Evolutionary conservation across 2,329 filamentous ascomycete species (phyloP).

Genomic region (Fusarium sp.): DNA sequence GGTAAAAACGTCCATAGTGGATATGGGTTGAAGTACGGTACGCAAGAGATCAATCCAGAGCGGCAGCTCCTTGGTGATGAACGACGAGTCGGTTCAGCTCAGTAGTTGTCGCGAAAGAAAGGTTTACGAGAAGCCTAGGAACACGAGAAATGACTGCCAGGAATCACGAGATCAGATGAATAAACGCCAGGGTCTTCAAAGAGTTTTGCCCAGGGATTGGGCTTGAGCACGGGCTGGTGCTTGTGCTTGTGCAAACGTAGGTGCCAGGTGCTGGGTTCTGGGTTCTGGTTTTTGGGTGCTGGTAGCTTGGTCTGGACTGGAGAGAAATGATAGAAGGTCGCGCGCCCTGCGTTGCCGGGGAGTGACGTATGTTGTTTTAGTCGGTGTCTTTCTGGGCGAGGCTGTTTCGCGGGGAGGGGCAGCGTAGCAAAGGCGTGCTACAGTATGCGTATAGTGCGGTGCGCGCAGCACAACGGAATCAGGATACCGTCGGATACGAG

Average conservation of each 20-base stretch:
- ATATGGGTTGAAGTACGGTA: conserved; percentile 7
- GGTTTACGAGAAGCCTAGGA: conserved; percentile 10
- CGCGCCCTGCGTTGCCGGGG: conserved; percentile 35
- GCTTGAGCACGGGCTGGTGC: conserved; percentile 25
- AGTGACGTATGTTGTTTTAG: conserved; percentile 46
- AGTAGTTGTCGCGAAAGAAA: conserved; percentile 7
- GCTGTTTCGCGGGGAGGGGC: conserved; percentile 42
- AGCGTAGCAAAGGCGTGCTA: conserved; percentile 7
- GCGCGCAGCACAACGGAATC: conserved; percentile 1
- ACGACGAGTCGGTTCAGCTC: conserved; percentile 24
- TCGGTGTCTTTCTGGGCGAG: conserved; percentile 36
- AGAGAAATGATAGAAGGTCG: conserved; percentile 32
- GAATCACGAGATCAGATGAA: conserved; percentile 43
- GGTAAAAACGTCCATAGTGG: conserved; percentile 47
- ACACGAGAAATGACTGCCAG: conserved; percentile 27
- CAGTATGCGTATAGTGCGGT: conserved; percentile 3
- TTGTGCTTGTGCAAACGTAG: too few species aligned
- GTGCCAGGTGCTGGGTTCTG: not conserved
- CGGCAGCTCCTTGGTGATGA: conserved; percentile 14
- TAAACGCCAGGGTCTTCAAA: conserved; percentile 34
- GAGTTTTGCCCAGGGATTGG: conserved; percentile 26
- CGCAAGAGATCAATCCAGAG: conserved; percentile 4
- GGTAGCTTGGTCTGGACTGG: not conserved
- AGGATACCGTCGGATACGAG: conserved; percentile 12
- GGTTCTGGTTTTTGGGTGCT: not conserved